Percentiles rank a stretch among this genome's conserved stretches.
These are phyloP conservation scores for Dryadomyces quercus-mongolicae DNA, from an alignment of 2,329 filamentous ascomycete genomes.

Conservation along the genomic window DNA sequence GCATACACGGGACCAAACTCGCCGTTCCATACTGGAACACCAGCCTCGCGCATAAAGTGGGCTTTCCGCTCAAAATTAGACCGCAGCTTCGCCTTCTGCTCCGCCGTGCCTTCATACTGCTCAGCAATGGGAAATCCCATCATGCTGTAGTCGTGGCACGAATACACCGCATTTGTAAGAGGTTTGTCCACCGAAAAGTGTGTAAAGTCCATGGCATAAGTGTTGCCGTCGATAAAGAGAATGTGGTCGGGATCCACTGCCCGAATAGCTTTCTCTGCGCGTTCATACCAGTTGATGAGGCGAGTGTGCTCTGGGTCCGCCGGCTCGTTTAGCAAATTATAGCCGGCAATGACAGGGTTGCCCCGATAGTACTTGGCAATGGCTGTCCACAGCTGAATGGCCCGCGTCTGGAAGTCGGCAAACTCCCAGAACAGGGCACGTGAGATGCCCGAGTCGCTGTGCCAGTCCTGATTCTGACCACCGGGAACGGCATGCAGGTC, in stretches of 20 bases:
- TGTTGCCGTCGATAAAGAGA: slow-evolving; percentile 35
- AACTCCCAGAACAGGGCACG: slow-evolving; percentile 29
- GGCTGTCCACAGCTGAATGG: slow-evolving; percentile 25
- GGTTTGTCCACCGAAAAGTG: slow-evolving; percentile 22
- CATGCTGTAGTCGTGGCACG: slow-evolving; percentile 39
- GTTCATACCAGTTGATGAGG: slow-evolving; percentile 22
- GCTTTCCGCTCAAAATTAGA: slow-evolving; percentile 24
- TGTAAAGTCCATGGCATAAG: slow-evolving; percentile 38
- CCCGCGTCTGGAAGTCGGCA: slow-evolving; percentile 28
- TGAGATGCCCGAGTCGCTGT: slow-evolving; percentile 22
- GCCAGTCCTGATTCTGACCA: slow-evolving; percentile 31
- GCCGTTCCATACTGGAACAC: slow-evolving; percentile 29
- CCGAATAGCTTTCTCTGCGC: slow-evolving; percentile 23
- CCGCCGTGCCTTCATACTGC: slow-evolving; percentile 19
- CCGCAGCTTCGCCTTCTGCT: slow-evolving; percentile 26
- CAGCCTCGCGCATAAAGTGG: slow-evolving; percentile 23
- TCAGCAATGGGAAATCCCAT: slow-evolving; percentile 34
- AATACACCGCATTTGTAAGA: slow-evolving; percentile 36
- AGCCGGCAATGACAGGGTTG: slow-evolving; percentile 22
- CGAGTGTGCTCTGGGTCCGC: slow-evolving; percentile 12
- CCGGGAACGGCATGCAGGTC: slow-evolving; percentile 30
- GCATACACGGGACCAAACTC: slow-evolving; percentile 34
- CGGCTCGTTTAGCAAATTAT: slow-evolving; percentile 19
- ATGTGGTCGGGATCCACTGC: slow-evolving; percentile 34
- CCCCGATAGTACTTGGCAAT: slow-evolving; percentile 24